phyloP scores from a whole-genome alignment of 148 eudicot species.

The Limonium bicolor region DNA sequence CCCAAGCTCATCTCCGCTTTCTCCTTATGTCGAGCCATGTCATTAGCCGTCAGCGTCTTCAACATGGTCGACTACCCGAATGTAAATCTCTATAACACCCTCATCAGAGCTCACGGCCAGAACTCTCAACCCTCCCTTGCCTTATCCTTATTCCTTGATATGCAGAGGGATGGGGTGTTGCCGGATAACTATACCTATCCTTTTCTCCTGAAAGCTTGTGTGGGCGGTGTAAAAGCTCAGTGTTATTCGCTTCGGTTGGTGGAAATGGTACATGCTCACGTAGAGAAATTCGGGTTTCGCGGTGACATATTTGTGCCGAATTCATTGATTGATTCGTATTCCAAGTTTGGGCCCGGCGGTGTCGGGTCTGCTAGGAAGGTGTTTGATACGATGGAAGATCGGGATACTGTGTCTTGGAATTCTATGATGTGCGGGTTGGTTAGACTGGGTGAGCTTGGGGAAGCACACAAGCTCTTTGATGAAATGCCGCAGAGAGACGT shows the following conservation, averaged over 20 bases:
- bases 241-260: slow-evolving; percentile 20
- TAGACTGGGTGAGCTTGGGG: slow-evolving; percentile 35
- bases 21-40: slow-evolving; percentile 37
- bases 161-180: slow-evolving; percentile 27
- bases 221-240: slow-evolving; percentile 11
- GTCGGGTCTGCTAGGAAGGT: slow-evolving; percentile 37
- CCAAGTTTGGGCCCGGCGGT: slow-evolving; percentile 51
- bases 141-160: slow-evolving; percentile 25
- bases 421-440: slow-evolving; percentile 58
- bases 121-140: slow-evolving; percentile 31
- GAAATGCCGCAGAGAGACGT: slow-evolving; percentile 74
- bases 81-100: slow-evolving; percentile 45
- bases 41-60: slow-evolving; percentile 32
- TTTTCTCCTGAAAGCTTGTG: slow-evolving; percentile 41
- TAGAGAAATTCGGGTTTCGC: slow-evolving; percentile 44
- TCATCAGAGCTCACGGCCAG: slow-evolving; percentile 40
- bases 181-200: slow-evolving; percentile 74
- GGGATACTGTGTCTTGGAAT: slow-evolving; percentile 73
- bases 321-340: slow-evolving; percentile 69
- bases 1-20: slow-evolving; percentile 59
- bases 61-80: slow-evolving; percentile 42
- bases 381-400: slow-evolving; percentile 40
- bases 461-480: slow-evolving; percentile 56
- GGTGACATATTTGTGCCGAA: slow-evolving; percentile 62
- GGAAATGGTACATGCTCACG: slow-evolving; percentile 49